A percentile compares a stretch with the other conserved stretches of the same genome.
These are phyloP conservation scores for Chernovozyma aurita DNA, from an alignment of 1,139 yeast genomes.

Conservation along the genomic window DNA sequence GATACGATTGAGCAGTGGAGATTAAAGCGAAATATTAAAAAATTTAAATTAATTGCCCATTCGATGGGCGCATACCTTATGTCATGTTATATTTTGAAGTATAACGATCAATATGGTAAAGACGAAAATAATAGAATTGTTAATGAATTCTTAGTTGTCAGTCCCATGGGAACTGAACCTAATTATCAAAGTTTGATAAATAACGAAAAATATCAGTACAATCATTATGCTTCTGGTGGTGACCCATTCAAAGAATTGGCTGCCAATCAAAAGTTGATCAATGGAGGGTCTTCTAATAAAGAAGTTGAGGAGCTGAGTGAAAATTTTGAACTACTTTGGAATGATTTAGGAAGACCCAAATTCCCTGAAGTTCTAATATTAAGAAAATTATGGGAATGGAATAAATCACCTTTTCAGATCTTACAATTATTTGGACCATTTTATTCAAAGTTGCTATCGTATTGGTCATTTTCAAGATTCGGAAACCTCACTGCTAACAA, in stretches of 20 bases:
- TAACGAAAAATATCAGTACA: conserved; percentile 26
- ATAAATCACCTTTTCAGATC: conserved; percentile 38
- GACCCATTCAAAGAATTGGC: conserved; percentile 27
- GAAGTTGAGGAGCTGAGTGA: conserved; percentile 14
- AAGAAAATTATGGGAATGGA: conserved; percentile 34
- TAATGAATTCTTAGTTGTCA: conserved; percentile 28
- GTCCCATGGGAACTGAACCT: conserved; percentile 48
- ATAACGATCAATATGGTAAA: conserved; percentile 18
- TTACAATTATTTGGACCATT: conserved; percentile 38
- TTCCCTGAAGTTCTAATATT: conserved; percentile 35
- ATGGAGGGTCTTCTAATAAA: neutral
- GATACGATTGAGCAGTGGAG: conserved; percentile 41
- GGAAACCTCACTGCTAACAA: conserved; percentile 23
- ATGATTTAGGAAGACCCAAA: conserved; percentile 32
- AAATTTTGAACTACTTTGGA: conserved; percentile 23
- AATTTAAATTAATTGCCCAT: conserved; percentile 35
- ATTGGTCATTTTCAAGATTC: conserved; percentile 42
- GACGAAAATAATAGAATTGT: conserved; percentile 17
- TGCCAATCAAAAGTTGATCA: conserved; percentile 11
- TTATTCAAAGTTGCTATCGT: conserved; percentile 37
- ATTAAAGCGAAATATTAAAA: conserved; percentile 16
- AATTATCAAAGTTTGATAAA: conserved; percentile 33
- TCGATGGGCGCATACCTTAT: conserved; percentile 45
- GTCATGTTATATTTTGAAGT: conserved; percentile 39
- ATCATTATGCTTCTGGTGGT: conserved; percentile 28